Conservation (phyloP, 192 early-diverging fungal species). For the Coemansia guatemalensis region DNA sequence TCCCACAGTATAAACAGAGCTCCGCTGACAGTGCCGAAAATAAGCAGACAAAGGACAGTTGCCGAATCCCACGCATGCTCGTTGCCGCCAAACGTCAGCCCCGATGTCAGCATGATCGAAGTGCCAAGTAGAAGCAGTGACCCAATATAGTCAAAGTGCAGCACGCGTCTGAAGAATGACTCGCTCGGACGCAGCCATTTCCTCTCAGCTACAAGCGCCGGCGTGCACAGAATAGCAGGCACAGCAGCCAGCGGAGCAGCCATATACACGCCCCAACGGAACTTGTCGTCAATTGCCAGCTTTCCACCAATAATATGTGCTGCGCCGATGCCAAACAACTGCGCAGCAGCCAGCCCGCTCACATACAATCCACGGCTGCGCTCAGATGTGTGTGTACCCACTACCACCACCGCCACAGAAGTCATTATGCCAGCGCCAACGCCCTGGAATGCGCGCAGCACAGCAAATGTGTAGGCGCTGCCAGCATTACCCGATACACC, state of each 20-base stretch:
- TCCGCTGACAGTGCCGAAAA: conserved; percentile 36
- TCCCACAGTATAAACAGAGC: conserved; percentile 41
- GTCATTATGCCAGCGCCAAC: conserved; percentile 40
- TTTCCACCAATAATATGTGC: conserved; percentile 44
- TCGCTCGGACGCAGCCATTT: conserved; percentile 15
- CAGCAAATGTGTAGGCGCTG: conserved; percentile 27
- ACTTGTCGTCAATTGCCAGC: conserved; percentile 35
- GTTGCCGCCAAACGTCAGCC: conserved; percentile 49
- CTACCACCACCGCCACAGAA: conserved; percentile 15
- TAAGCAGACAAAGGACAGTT: conserved; percentile 39
- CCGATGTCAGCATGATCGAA: conserved; percentile 38
- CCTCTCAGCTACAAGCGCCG: conserved; percentile 29
- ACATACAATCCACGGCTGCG: conserved; percentile 39
- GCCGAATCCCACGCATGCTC: conserved; percentile 50
- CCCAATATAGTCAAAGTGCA: conserved; percentile 35
- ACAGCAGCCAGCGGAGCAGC: conserved; percentile 37
- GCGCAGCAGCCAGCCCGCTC: conserved; percentile 28
- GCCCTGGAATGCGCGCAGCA: conserved; percentile 47
- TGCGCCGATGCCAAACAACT: conserved; percentile 44
- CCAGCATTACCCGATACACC: conserved; percentile 25
- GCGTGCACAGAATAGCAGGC: conserved; percentile 38
- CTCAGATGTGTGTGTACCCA: conserved; percentile 25
- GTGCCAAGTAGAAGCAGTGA: conserved; percentile 37
- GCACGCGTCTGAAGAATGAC: conserved; percentile 18
- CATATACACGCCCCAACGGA: conserved; percentile 42